Evolutionary conservation across 805 yeast genomes (phyloP), one percentile per base, ranked within the genome.

Genomic region (Wickerhamiella kurtzmanii): DNA sequence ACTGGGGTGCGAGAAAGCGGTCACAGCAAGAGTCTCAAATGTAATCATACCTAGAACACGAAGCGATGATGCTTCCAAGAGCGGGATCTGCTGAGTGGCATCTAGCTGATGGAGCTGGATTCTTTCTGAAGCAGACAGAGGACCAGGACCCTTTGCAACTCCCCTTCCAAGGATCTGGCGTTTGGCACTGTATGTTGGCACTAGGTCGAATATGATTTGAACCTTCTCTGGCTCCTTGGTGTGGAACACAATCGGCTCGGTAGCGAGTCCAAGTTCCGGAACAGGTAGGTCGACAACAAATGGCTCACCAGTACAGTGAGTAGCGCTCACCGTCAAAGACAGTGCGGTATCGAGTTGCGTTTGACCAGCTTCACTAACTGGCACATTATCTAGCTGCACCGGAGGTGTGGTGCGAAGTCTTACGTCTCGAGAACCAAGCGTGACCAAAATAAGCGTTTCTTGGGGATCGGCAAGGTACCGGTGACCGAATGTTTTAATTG

Each of bases 291-390:
- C 96, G 5, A 80, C 69, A 1, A 75, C 75, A 1, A 83, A 77
- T 3, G 82, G 74, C 48, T 75, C 80, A 11, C 63, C 65, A 9
- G 65, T 53, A 22, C 64, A 64, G 8, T 60, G 58, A 2, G 54
- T 36, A 5, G 75, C 70, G n/a, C 70, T 65, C 20, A 88, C 73
- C 8, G 77, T 77, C 40, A 88, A 67, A 0, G 94, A 81, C 36
- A 88, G 72, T 0, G 95, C 95, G 2, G 95, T 85, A 55, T 88
- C 96, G 36, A 87, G 69, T 60, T 84, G 92, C 0, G 94, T 82
- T n/a, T 79, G 73, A 49, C 80, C 82, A 2, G 80, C 79, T 56
- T 80, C 80, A 1, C 87, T 73, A 45, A 80, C 66, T 4, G 94
- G 86, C n/a, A 82, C 83, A 35, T 76, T 71, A 52, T 81, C 80